A percentile compares a stretch with the other conserved stretches of the same genome.
Evolutionary conservation across 108 stramenopile genomes (phyloP).

Genomic region (Cyclotella choctawhatcheeana): DNA sequence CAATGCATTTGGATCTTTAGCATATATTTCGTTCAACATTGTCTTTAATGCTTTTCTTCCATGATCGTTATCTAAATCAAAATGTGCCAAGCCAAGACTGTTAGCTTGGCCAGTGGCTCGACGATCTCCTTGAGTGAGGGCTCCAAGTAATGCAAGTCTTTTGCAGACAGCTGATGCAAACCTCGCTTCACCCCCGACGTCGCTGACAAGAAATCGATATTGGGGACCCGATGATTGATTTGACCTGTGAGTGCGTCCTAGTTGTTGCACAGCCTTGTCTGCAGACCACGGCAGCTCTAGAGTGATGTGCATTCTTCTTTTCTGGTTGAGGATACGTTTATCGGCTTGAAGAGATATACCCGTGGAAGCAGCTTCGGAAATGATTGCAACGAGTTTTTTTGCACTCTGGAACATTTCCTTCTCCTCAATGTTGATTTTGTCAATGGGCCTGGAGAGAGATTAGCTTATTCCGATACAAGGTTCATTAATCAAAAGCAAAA

Average conservation of each 20-base stretch:
- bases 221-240: slow-evolving; percentile 68
- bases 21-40: too few relatives aligned
- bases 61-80: slow-evolving; percentile 59
- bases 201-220: slow-evolving; percentile 70
- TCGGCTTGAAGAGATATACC: slow-evolving; percentile 75
- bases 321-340: slow-evolving; percentile 30
- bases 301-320: slow-evolving; percentile 80
- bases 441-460: too few relatives aligned
- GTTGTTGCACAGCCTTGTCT: slow-evolving; percentile 60
- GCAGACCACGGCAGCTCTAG: slow-evolving; percentile 41
- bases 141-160: slow-evolving; percentile 79
- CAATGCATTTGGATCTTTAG: too few relatives aligned
- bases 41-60: too few relatives aligned
- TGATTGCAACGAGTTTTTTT: slow-evolving; percentile 80
- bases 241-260: slow-evolving; percentile 84
- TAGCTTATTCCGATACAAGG: too few relatives aligned
- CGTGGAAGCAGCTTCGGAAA: slow-evolving; percentile 85
- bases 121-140: slow-evolving; percentile 82
- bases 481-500: too few relatives aligned
- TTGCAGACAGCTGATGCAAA: slow-evolving; percentile 84
- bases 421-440: slow-evolving; percentile 77
- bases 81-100: slow-evolving; percentile 51
- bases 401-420: slow-evolving; percentile 72
- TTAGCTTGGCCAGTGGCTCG: slow-evolving; percentile 62
- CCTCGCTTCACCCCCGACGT: slow-evolving; percentile 79